phyloP scores from a whole-genome alignment of 208 protist genomes.

The Trypanosomatidae sp. region DNA sequence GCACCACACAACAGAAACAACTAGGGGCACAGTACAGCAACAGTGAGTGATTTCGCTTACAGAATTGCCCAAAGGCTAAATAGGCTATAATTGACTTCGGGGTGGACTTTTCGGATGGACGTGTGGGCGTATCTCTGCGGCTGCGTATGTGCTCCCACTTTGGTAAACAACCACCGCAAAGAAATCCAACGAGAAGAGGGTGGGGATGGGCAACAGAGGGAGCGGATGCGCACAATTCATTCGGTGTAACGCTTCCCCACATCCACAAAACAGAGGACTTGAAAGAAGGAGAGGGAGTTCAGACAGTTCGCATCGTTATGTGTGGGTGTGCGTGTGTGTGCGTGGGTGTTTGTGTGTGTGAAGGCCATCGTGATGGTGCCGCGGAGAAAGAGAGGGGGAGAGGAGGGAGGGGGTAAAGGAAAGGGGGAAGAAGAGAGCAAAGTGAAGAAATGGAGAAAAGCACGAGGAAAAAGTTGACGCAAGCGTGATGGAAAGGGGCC shows the following conservation, averaged over 20 bases:
- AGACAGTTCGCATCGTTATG: no score
- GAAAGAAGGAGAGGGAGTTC: no score
- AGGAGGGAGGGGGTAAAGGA: no score
- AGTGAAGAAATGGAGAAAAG: neutral
- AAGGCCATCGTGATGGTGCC: neutral
- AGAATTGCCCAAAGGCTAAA: neutral
- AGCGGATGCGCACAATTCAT: no score
- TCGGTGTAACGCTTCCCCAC: no score
- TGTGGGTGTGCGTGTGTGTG: neutral
- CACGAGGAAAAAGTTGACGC: neutral
- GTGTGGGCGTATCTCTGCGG: neutral
- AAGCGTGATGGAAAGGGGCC: neutral
- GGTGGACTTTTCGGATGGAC: neutral
- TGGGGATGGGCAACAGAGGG: no score
- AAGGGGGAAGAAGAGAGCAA: neutral
- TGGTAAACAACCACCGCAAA: no score
- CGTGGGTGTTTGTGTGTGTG: neutral
- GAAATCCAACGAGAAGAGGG: no score
- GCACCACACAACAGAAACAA: neutral
- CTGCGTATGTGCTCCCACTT: neutral
- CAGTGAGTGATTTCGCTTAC: neutral
- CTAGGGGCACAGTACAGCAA: neutral
- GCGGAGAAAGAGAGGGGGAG: neutral
- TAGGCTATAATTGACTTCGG: neutral
- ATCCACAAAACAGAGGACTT: no score